Base-by-base conservation (phyloP, 2,329 filamentous ascomycete genomes). In the Fusarium nodosum region DNA sequence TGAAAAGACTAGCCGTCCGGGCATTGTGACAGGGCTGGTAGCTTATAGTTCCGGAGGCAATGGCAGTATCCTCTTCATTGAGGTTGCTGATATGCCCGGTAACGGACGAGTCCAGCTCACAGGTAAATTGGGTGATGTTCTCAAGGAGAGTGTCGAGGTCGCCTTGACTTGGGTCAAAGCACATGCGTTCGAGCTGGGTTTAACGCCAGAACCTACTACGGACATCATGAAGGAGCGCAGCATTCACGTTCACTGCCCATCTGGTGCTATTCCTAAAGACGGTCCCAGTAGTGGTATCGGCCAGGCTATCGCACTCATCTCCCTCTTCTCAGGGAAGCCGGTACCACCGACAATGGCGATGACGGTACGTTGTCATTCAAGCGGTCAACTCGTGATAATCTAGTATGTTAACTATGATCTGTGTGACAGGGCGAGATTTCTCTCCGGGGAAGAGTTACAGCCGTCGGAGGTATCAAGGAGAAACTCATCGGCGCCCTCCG, bases 401-500 rank as follows among this genome's bases (percentile, higher is more conserved):
- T 56, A 61, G 71, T 53, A 59, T 60, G 54, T 75, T 78, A 56
- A 79, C 60, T 60, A 46, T 66, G 31, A 57, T 66, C 48, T 53
- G 71, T 72, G 57, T 47, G 59, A 79, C 77, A 88, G 86, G 88
- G 88, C 68, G 89, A 91, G 76, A 89, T 91, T 66, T 93, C 92
- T 59, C 88, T 99, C 28, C 88, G 96, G 42, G 96, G 96, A 24
- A 90, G 94, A 69, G 92, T 99, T 59, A 93, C 96, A 81, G 93
- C 95, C 28, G 96, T 99, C 36, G 96, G 96, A 55, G 96, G 96
- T 20, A 98, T 99, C 82, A 97, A 98, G 82, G 95, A 99, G 87
- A 99, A 99, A 81, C 86, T 98, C 55, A 98, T 99, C 77, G 96
- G 96, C 24, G 96, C 96, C 11, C 85, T 97, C 77, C 88, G 95